Base-by-base conservation (phyloP, 345 rosid species). In the Camelina sativa region DNA sequence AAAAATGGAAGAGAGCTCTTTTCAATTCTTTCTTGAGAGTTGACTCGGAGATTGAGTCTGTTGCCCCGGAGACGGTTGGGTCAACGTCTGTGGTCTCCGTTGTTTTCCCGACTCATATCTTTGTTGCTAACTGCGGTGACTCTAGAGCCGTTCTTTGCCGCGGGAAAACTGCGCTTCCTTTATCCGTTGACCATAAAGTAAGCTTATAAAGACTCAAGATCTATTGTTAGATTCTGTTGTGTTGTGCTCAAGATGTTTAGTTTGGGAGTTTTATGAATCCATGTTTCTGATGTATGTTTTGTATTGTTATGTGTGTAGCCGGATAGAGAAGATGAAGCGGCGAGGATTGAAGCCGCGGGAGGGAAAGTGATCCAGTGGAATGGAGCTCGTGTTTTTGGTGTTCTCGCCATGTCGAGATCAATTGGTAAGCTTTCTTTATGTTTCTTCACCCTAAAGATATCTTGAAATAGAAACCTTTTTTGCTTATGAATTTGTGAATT, bases 381-480 rank as follows among this genome's bases (percentile, higher is more conserved):
- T 13, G 96, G 96, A 3, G 81, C 83, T 46, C 96, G 93, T 11
- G 93, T 92, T 54, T 82, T 84, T 19, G 91, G 97, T 43, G 91
- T 89, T 80, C 97, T 93, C 34, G 97, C 98, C 20, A 90, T 91
- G 90, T 93, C 98, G 13, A 86, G 98, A 65, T 84, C 98, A 17
- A 86, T 93, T 30, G 97, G 96, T 88, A 83, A 46, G 87, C 53
- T 38, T 81, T 22, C 83, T 32, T 25, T 28, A 35, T 73, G 52
- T 52, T 53, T 20, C 30, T 28, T 28, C 30, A 25, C 32, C n/a
- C 5, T 4, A 10, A 37, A 52, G 53, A 7, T 53, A 61, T 65
- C 5, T 50, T 40, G 17, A 54, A 46, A 19, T 37, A 5, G 6
- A 47, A 76, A 4, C 37, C 0, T 37, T 38, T 70, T 48, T 28